Evolutionary conservation across 2,329 filamentous ascomycete species (phyloP).

Genomic region (Pseudopithomyces chartarum): DNA sequence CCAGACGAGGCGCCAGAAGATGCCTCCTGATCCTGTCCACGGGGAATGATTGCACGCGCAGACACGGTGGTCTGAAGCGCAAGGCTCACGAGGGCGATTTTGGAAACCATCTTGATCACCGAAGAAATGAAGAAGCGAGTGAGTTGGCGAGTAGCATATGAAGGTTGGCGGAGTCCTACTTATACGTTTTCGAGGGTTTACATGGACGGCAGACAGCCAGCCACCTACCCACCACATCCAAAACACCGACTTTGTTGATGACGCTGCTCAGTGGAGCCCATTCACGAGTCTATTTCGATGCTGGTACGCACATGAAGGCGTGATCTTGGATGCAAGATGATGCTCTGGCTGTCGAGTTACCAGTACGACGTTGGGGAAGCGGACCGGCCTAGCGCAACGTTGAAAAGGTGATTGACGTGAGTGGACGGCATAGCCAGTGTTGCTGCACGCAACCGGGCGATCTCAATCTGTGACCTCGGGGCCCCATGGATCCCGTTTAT

Average conservation of each 20-base stretch:
- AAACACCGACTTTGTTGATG: not conserved
- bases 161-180: not conserved
- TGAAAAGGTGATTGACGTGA: not conserved
- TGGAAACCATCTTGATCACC: not conserved
- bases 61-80: not conserved
- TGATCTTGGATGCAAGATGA: not conserved
- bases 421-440: constrained; percentile 1
- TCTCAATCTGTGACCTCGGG: not conserved
- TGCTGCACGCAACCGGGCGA: not conserved
- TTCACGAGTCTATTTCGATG: not conserved
- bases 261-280: not conserved
- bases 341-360: not conserved
- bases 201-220: not conserved
- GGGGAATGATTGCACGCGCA: not conserved
- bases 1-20: not conserved
- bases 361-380: not conserved
- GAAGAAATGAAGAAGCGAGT: not conserved
- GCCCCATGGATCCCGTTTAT: not conserved
- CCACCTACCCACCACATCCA: not conserved
- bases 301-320: not conserved
- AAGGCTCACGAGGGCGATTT: not conserved
- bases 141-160: not conserved
- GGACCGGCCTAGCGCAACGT: not conserved
- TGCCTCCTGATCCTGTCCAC: not conserved
- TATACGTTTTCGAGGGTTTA: not conserved